Percentiles rank a stretch among this genome's conserved stretches.
Conservation (phyloP, 2,329 filamentous ascomycete species). For the Fusarium phyllophilum region DNA sequence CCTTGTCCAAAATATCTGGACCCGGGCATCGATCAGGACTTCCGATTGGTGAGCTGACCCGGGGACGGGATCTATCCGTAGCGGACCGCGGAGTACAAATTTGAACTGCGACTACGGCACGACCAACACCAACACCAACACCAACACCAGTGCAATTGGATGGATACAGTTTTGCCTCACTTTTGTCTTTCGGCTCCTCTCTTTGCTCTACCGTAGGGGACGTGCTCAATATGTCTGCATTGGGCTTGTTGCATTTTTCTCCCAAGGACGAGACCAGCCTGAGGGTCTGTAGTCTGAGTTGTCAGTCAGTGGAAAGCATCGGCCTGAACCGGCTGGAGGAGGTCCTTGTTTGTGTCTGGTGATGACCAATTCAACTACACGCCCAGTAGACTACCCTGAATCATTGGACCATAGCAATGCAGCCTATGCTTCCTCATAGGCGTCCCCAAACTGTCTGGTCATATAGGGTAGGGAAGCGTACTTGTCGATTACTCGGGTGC, state of each 20-base stretch:
- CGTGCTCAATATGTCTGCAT: constrained; percentile 6
- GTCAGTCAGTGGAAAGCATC: constrained; percentile 12
- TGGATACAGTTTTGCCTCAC: background rate
- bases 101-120: background rate
- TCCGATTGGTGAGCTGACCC: constrained; percentile 25
- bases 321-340: constrained; percentile 6
- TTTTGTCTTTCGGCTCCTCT: constrained; percentile 1
- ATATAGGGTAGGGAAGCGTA: background rate
- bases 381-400: background rate
- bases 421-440: background rate
- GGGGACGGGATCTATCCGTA: constrained; percentile 34
- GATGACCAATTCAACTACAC: background rate
- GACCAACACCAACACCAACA: background rate
- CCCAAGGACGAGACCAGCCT: constrained; percentile 3
- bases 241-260: background rate
- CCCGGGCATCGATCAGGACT: constrained; percentile 4
- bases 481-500: background rate
- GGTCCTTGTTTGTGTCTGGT: background rate
- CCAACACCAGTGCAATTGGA: background rate
- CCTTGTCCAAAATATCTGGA: constrained; percentile 1
- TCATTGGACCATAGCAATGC: background rate
- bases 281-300: constrained; percentile 2
- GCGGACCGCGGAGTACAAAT: constrained; percentile 18
- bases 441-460: background rate
- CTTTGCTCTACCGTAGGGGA: background rate